Evolutionary conservation across 2,329 filamentous ascomycete species (phyloP), one percentile per base, ranked within the genome.

Genomic region (Calonectria pteridis): DNA sequence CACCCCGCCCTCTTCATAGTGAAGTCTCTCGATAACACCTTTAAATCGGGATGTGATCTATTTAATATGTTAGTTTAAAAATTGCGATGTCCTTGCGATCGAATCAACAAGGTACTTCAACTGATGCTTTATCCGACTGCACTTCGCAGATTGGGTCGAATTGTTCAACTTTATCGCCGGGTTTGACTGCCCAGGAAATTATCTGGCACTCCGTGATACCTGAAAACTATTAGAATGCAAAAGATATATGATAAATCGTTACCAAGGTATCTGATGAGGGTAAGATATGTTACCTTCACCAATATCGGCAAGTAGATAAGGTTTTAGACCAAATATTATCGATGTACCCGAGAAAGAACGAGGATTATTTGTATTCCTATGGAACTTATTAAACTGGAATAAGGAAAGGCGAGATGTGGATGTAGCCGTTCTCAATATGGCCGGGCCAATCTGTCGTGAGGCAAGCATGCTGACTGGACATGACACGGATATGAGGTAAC

Each of bases 111-210:
- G n/a, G 1, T 28, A 73, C 73, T 33, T 75, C 73, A 11, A 75
- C 73, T 2, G 73, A 69, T 13, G 73, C 73, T 23, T 75, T 75
- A 53, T 75, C 73, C 3, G 73, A 75, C 16, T 75, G 73, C 2
- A 75, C 71, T 49, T 75, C 73, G 9, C 73, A 75, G 5, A 75
- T 75, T 3, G 73, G 71, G 28, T 73, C 67, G 29, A 75, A 75
- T 28, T 75, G 29, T 23, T 71, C 35, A 1, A 75, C 67, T 4
- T 62, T 11, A 26, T 75, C 73, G 0, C 73, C 73, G 1, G 37
- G 29, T 1, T 73, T 75, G 2, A 75, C 73, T 14, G 37, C 29
- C 73, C 73, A 75, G 14, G 53, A 63, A 3, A 71, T 66, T 20
- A 75, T 63, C 20, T 71, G 73, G 31, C 73, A 75, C 43, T 75